Conservation (phyloP, 176 grass and related monocot genomes). For the Eleusine coracana region DNA sequence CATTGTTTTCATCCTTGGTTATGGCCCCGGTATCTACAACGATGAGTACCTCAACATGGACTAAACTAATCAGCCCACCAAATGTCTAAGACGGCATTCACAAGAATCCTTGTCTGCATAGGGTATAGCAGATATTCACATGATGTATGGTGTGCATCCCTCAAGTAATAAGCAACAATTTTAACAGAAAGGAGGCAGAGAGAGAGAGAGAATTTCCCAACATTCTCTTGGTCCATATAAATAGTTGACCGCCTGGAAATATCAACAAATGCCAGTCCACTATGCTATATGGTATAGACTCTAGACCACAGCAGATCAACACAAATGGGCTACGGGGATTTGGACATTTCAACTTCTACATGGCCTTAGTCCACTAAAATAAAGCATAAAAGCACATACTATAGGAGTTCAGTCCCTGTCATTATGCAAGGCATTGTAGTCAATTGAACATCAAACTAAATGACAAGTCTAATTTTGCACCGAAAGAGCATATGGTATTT, state of each 20-base stretch:
- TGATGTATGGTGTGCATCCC: neutral
- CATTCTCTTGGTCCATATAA: neutral
- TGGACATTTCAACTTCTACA: neutral
- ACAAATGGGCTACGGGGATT: neutral
- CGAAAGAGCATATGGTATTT: neutral
- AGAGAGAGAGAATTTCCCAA: neutral
- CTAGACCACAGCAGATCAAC: slow-evolving; percentile 1
- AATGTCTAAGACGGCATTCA: too few relatives aligned
- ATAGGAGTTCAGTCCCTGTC: neutral
- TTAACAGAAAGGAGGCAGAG: neutral
- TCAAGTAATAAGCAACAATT: neutral
- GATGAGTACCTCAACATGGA: neutral
- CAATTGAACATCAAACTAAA: slow-evolving; percentile 10
- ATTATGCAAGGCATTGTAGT: neutral
- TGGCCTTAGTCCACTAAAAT: neutral
- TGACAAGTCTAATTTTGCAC: neutral
- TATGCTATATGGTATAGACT: neutral
- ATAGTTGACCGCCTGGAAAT: too few relatives aligned
- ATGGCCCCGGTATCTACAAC: neutral
- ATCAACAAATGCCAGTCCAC: too few relatives aligned
- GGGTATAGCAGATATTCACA: neutral
- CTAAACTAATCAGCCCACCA: neutral
- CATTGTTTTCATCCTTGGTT: neutral
- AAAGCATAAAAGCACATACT: neutral
- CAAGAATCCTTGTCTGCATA: neutral